These are phyloP conservation scores for Oryza glumipatula DNA, from an alignment of 176 grass and related monocot genomes.

Conservation along the genomic window DNA sequence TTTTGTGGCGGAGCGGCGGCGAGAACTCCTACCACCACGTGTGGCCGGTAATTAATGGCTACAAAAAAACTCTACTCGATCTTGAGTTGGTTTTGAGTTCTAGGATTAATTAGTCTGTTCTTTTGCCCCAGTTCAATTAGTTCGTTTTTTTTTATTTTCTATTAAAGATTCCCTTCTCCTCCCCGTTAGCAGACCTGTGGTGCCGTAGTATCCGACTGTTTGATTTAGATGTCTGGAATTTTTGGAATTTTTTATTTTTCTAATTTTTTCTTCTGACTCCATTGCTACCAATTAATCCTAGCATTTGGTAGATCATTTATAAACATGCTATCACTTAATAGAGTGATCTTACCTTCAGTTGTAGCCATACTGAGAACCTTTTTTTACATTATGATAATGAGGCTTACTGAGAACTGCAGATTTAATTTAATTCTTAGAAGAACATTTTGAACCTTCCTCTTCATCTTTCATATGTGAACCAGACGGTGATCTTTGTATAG, in stretches of 20 bases:
- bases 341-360: background rate
- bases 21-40: constrained; percentile 17
- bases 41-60: constrained; percentile 39
- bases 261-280: background rate
- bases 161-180: background rate
- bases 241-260: background rate
- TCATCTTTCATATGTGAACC: background rate
- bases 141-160: background rate
- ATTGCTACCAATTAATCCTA: background rate
- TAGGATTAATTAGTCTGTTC: background rate
- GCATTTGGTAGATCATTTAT: too few species aligned
- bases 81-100: background rate
- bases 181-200: background rate
- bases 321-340: background rate
- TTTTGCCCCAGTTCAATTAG: background rate
- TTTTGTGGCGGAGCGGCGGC: background rate
- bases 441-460: background rate
- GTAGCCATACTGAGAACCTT: too few species aligned
- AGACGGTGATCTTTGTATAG: background rate
- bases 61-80: background rate
- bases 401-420: background rate
- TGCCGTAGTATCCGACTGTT: background rate
- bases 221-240: background rate
- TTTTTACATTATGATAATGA: too few species aligned
- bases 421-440: background rate